Evolutionary conservation across 345 rosid genomes (phyloP), one percentile per base, ranked within the genome.

Genomic region (Odontarrhena argentea): DNA sequence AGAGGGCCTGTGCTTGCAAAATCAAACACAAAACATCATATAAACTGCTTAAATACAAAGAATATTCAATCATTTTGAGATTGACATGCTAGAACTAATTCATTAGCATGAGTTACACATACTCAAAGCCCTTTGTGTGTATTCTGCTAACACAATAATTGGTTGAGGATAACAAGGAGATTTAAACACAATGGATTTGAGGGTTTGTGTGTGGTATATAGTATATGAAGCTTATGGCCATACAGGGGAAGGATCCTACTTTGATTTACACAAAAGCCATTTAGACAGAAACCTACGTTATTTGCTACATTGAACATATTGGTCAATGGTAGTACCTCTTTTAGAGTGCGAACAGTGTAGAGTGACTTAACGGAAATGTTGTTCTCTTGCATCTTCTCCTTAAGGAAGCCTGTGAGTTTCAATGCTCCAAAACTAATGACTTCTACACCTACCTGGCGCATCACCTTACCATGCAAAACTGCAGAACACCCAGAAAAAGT

Each of bases 381-480:
- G 65, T 85, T 87, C 79, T 83, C 89, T 74, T 81, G 94, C 92
- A 92, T 71, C 77, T 81, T 85, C 70, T 88, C 89, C 70, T 80
- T 86, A 57, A 92, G 93, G 73, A 81, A 92, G 41, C 92, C 91
- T 9, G 98, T 89, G 51, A 89, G 88, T 65, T 89, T 92, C 68
- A 86, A 64, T 47, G 90, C 97, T 80, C 98, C 98, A 40, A 86
- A 44, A 53, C 97, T 90, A 4, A 78, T 79, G 43, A 81, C 86
- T 83, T 93, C 98, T 73, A 90, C 94, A 41, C 98, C 98, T 63
- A 90, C 85, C 69, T 85, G 79, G 49, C 82, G 89, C 96, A 84
- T 90, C 55, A 90, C 97, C 81, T 88, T 88, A 53, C 97, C 98
- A 69, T 90, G 57, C 66, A 93, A 78, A 83, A 93, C 98, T 93